A percentile compares a stretch with the other conserved stretches of the same genome.
These are phyloP conservation scores for Thuja plicata DNA, from an alignment of 83 land plant genomes.

Conservation along the genomic window DNA sequence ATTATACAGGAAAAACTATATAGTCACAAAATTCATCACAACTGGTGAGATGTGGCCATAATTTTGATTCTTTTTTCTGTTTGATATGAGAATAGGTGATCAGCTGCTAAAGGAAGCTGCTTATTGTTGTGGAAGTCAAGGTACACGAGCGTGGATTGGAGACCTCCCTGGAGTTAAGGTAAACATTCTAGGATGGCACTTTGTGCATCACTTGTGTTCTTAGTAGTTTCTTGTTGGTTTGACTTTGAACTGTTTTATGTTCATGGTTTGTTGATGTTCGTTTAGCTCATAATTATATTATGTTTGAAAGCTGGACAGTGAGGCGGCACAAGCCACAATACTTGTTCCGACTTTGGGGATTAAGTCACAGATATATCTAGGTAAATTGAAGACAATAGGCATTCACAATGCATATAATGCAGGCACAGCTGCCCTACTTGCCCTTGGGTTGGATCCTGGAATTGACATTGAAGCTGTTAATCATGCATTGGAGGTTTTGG, in stretches of 20 bases:
- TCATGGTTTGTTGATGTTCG: neutral
- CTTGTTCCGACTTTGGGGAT: conserved; percentile 50
- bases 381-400: conserved; percentile 44
- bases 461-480: conserved; percentile 37
- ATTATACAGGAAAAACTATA: neutral
- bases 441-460: conserved; percentile 62
- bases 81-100: conserved; percentile 34
- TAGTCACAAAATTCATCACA: neutral
- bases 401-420: conserved; percentile 72
- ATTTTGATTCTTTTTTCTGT: neutral
- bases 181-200: neutral
- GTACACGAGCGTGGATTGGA: conserved; percentile 62
- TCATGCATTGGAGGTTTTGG: conserved; percentile 33
- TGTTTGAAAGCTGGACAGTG: conserved; percentile 46
- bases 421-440: conserved; percentile 64
- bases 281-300: conserved; percentile 6
- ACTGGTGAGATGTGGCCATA: neutral
- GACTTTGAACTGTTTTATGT: neutral
- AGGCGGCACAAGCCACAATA: conserved; percentile 39
- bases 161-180: conserved; percentile 75
- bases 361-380: conserved; percentile 43
- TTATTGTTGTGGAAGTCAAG: conserved; percentile 16
- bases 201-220: neutral
- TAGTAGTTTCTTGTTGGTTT: neutral
- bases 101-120: conserved; percentile 35